Evolutionary conservation across 805 yeast genomes (phyloP).

Genomic region (Saturnispora gosingensis): DNA sequence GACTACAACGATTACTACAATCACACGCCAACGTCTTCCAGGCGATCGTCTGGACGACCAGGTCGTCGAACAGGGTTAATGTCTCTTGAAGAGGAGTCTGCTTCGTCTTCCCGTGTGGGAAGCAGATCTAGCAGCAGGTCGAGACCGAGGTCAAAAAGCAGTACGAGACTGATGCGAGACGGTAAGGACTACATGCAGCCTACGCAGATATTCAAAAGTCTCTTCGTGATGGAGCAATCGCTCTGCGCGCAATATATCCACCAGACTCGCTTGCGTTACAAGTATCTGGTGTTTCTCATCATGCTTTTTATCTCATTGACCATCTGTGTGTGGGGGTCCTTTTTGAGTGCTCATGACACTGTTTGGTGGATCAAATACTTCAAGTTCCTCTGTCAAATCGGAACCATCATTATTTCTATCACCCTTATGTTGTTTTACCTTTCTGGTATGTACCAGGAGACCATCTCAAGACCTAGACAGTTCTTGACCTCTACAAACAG

Average conservation of each 20-base stretch:
- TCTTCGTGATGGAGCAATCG: conserved; percentile 78
- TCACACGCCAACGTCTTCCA: conserved; percentile 15
- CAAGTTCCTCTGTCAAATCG: conserved; percentile 39
- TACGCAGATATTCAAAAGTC: conserved; percentile 61
- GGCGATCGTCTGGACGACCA: conserved; percentile 8
- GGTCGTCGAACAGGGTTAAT: background rate
- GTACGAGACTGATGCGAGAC: background rate
- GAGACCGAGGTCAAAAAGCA: conserved; percentile 6
- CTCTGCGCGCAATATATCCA: conserved; percentile 72
- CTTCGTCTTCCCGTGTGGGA: background rate
- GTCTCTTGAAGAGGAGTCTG: conserved; percentile 2
- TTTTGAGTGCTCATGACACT: background rate
- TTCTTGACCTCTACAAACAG: conserved; percentile 79
- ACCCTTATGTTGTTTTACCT: conserved; percentile 71
- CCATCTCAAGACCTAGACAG: conserved; percentile 72
- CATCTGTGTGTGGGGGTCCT: conserved; percentile 1
- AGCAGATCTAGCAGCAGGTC: conserved; percentile 9
- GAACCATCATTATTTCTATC: conserved; percentile 51
- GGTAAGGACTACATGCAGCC: conserved; percentile 7
- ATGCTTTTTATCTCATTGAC: conserved; percentile 27
- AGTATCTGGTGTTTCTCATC: conserved; percentile 47
- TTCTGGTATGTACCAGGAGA: conserved; percentile 83
- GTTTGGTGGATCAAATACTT: conserved; percentile 21
- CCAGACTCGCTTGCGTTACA: conserved; percentile 56
- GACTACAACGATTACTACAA: conserved; percentile 19